phyloP scores from a whole-genome alignment of 73 alveolate genomes.

The Blepharisma stoltei region DNA sequence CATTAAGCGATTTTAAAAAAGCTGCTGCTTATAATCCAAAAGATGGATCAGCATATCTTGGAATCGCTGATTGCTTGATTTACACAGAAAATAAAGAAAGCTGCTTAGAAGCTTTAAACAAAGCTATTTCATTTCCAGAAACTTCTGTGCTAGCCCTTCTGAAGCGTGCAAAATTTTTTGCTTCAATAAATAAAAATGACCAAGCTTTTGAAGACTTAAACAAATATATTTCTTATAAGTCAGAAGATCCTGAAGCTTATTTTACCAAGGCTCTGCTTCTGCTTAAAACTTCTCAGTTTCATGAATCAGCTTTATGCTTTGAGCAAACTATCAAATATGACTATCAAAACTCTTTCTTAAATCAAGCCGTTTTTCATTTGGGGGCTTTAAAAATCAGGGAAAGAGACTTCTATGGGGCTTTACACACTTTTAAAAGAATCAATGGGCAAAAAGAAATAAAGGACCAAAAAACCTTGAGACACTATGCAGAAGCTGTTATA shows the following conservation, averaged over 20 bases:
- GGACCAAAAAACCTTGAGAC: constrained; percentile 1
- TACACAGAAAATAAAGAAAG: constrained; percentile 50
- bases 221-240: constrained; percentile 30
- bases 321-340: constrained; percentile 44
- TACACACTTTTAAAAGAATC: constrained; percentile 44
- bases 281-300: constrained; percentile 25
- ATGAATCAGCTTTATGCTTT: constrained; percentile 44
- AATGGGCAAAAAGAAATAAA: no score
- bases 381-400: constrained; percentile 44
- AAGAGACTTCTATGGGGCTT: constrained; percentile 55
- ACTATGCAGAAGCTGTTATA: constrained; percentile 38
- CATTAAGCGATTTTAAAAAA: constrained; percentile 51
- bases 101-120: constrained; percentile 32
- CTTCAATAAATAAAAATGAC: constrained; percentile 37
- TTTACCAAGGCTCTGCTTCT: constrained; percentile 50
- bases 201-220: constrained; percentile 57
- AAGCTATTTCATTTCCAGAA: constrained; percentile 19
- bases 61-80: constrained; percentile 61
- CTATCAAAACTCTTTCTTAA: constrained; percentile 36
- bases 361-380: constrained; percentile 46
- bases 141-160: constrained; percentile 2
- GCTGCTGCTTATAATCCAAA: constrained; percentile 41
- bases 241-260: constrained; percentile 43
- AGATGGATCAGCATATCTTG: constrained; percentile 57
- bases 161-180: constrained; percentile 34